A percentile compares a stretch with the other conserved stretches of the same genome.
These are phyloP conservation scores for Suillus occidentalis DNA, from an alignment of 768 basidiomycete genomes.

Conservation along the genomic window DNA sequence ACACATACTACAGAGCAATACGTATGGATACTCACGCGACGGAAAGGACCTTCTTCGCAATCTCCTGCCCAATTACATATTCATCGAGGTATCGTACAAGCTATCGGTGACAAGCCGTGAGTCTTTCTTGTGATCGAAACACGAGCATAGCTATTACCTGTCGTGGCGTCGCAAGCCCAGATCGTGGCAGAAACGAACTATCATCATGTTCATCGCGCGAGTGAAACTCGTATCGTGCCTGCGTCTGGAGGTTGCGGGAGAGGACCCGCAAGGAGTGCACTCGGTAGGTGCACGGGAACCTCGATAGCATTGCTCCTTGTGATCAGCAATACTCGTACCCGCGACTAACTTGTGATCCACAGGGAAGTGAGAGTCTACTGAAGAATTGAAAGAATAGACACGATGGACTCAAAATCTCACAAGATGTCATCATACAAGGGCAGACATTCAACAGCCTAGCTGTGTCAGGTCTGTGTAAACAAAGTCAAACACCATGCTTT, in stretches of 20 bases:
- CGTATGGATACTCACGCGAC: slow-evolving; percentile 71
- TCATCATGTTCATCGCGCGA: slow-evolving; percentile 33
- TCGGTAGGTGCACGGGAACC: slow-evolving; percentile 24
- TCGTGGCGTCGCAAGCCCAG: slow-evolving; percentile 58
- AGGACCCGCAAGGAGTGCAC: slow-evolving; percentile 24
- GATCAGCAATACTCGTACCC: neutral
- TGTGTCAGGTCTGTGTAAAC: neutral
- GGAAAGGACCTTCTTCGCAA: slow-evolving; percentile 89
- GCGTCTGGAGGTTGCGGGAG: slow-evolving; percentile 50
- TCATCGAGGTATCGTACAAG: slow-evolving; percentile 84
- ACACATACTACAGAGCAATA: slow-evolving; percentile 6
- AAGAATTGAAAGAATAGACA: neutral
- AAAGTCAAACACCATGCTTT: slow-evolving; percentile 2
- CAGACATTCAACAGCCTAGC: neutral
- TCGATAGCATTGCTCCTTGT: slow-evolving; percentile 18
- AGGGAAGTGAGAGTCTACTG: neutral
- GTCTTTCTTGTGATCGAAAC: neutral
- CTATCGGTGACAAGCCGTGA: slow-evolving; percentile 38
- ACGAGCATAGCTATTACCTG: slow-evolving; percentile 35
- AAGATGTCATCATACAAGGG: neutral
- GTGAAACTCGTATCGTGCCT: slow-evolving; percentile 49
- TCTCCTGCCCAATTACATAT: slow-evolving; percentile 89
- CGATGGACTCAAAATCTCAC: neutral
- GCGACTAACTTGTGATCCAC: neutral
- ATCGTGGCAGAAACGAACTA: slow-evolving; percentile 36